Base-by-base conservation (phyloP, 495 filamentous ascomycete genomes). In the Staphylotrichum longicolle region DNA sequence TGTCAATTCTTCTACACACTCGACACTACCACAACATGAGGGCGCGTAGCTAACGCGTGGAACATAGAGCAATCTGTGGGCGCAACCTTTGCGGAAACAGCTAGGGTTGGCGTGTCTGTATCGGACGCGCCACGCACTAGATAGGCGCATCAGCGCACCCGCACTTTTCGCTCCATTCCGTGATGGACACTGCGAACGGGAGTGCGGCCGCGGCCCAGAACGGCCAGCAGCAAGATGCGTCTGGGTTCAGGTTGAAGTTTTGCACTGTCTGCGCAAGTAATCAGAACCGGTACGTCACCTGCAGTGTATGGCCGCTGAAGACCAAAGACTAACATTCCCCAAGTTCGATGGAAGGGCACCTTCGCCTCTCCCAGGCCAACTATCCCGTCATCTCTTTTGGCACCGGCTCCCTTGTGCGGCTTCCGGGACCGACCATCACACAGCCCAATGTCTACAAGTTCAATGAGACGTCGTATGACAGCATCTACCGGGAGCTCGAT, bases 201-300 rank as follows among this genome's bases (percentile, higher is more conserved):
- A 42, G 64, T 35, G 47, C 62, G 6, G 61, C 69, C 27, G n/a
- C 70, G 8, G 62, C 73, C 34, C 65, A 72, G n/a, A 78, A 78
- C 62, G 76, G 74, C 35, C 76, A 78, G 48, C 63, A 61, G 8
- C 67, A 72, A 56, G 78, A 78, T 51, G 27, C 63, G 7, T 74
- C 75, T 9, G 82, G 75, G 32, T 94, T 85, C 81, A 95, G 90
- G 71, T 81, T 99, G 46, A 94, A 88, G 68, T 97, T 98, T 77
- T 99, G 95, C 82, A 99, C 95, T 3, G 94, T 99, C 42, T 99
- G 95, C 75, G 94, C 94, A 5, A 96, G 91, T 67, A 98, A 99
- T 70, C 86, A 97, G 67, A 97, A 98, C 70, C 86, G 93, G 83
- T 96, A 79, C 56, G 80, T 49, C 8, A 10, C 37, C 1, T 33